Percentiles rank a stretch among this genome's conserved stretches.
phyloP scores from a whole-genome alignment of 2,329 filamentous ascomycete genomes.

The Incumbomyces lentus region DNA sequence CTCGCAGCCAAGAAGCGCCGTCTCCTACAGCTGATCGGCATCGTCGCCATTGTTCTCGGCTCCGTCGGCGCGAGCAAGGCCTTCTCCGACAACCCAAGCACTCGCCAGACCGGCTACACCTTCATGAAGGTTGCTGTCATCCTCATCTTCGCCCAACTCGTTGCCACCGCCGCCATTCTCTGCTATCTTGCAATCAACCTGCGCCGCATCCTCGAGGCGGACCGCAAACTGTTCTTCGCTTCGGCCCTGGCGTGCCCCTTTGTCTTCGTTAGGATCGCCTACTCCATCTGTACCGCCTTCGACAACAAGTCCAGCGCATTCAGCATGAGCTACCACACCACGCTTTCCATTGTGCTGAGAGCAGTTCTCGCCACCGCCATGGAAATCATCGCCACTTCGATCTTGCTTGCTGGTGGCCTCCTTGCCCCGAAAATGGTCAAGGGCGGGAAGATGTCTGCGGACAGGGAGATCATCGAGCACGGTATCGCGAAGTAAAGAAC shows the following conservation, averaged over 20 bases:
- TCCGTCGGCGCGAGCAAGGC: constrained; percentile 38
- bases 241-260: constrained; percentile 38
- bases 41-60: constrained; percentile 28
- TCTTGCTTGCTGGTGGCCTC: constrained; percentile 29
- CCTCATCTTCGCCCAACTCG: constrained; percentile 35
- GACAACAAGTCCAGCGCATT: constrained; percentile 31
- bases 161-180: constrained; percentile 27
- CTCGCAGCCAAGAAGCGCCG: constrained; percentile 23
- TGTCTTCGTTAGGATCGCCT: constrained; percentile 41
- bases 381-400: constrained; percentile 39
- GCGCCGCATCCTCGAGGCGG: constrained; percentile 30
- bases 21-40: constrained; percentile 24
- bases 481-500: too few relatives aligned
- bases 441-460: constrained; percentile 35
- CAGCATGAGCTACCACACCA: constrained; percentile 26
- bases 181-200: constrained; percentile 22
- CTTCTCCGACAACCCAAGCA: constrained; percentile 21
- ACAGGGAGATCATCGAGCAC: constrained; percentile 20
- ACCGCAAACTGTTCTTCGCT: constrained; percentile 38
- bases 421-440: constrained; percentile 2
- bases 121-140: constrained; percentile 34
- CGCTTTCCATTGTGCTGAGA: constrained; percentile 30
- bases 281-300: constrained; percentile 37
- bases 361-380: constrained; percentile 41
- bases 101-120: constrained; percentile 23